Conservation (phyloP, 345 rosid genomes). For the Anacardium occidentale region DNA sequence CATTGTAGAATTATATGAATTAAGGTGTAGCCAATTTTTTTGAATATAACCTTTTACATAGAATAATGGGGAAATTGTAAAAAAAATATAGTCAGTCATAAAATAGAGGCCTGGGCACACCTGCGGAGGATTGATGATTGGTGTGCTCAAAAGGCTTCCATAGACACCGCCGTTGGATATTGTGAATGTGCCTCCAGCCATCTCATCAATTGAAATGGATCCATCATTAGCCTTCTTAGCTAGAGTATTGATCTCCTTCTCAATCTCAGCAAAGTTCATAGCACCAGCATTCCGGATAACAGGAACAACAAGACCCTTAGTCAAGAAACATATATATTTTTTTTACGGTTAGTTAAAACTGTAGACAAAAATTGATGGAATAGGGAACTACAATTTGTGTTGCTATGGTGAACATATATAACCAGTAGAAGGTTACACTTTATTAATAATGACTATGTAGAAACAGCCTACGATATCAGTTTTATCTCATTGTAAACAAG, state of each 20-base stretch:
- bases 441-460: background rate
- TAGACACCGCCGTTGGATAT: slow-evolving; percentile 85
- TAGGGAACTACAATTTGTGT: background rate
- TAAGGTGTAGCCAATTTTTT: background rate
- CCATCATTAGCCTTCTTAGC: slow-evolving; percentile 94
- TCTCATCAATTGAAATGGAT: slow-evolving; percentile 91
- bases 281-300: slow-evolving; percentile 62
- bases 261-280: slow-evolving; percentile 90
- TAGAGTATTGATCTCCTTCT: slow-evolving; percentile 82
- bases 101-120: slow-evolving; percentile 28
- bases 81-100: background rate
- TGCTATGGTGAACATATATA: background rate
- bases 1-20: background rate
- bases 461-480: too few species aligned
- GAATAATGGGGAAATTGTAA: background rate
- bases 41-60: background rate
- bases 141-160: slow-evolving; percentile 96
- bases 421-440: background rate
- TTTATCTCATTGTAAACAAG: background rate
- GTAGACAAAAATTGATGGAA: background rate
- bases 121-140: slow-evolving; percentile 99
- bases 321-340: slow-evolving; percentile 8
- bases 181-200: slow-evolving; percentile 98
- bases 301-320: slow-evolving; percentile 87
- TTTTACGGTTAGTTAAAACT: background rate